Base-by-base conservation (phyloP, 1,284 basidiomycete species). In the Malassezia globosa region DNA sequence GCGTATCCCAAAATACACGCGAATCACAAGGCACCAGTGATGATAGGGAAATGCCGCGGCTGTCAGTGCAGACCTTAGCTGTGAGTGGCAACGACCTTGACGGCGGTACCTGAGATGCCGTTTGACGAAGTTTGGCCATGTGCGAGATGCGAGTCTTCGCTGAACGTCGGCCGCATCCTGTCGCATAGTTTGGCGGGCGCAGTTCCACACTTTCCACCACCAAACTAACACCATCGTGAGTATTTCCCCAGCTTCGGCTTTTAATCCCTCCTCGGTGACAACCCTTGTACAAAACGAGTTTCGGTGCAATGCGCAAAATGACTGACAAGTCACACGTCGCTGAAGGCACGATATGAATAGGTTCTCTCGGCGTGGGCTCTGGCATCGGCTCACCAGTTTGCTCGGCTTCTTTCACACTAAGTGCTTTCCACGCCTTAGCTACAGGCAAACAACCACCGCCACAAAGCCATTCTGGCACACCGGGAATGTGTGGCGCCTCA, bases 221-320 rank as follows among this genome's bases (percentile, higher is more conserved):
- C 21, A 79, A 69, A 55, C 75, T 76, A 5, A 74, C 73, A 2
- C 78, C 78, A 54, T 79, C 77, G 64, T 79, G 78, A 23, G 76
- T 75, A 56, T 78, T 79, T 10, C 78, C 78, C 78, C 78, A 79
- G 7, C 69, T 72, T 19, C 77, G 61, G 29, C 75, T 76, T 44
- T 64, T 63, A 21, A 79, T 57, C 1, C 77, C 77, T 43, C 75
- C 74, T 29, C 76, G 60, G 51, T 75, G 72, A 16, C 74, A 75
- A 4, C 75, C 75, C 18, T 74, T 72, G 62, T 79, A 79, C 24
- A 74, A 64, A 2, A 78, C 65, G 7, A 79, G 63, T 24, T 72
- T 65, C n/a, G 77, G 77, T 1, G 75, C 75, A 36, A 79, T 69
- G 13, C 77, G 64, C 3, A 79, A 64, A 27, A 64, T 74, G 14